Evolutionary conservation across 352 stramenopile species (phyloP).

Genomic region (Pythium rishiriense): DNA sequence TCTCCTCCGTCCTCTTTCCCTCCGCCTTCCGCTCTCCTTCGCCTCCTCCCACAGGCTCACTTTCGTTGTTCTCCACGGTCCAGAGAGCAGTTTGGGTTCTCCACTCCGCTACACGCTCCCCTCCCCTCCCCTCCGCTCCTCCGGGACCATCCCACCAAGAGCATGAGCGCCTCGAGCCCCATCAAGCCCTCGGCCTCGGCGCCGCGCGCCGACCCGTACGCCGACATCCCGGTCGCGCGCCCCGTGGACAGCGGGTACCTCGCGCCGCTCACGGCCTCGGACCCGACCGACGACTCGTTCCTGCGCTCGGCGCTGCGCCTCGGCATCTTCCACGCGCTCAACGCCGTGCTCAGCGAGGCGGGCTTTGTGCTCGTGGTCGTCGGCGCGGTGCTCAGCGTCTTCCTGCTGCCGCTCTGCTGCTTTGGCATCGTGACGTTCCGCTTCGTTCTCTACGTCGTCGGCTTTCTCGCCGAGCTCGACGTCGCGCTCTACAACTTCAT

Average conservation of each 20-base stretch:
- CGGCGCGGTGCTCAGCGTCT: conserved; percentile 37
- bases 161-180: conserved; percentile 31
- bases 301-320: conserved; percentile 47
- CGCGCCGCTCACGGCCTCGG: not conserved
- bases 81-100: conserved; percentile 1
- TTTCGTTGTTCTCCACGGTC: conserved; percentile 1
- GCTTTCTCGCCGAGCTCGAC: conserved; percentile 57
- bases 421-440: conserved; percentile 57
- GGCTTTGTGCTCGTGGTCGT: conserved; percentile 47
- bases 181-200: conserved; percentile 16
- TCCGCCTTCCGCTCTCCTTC: not conserved
- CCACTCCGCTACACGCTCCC: not conserved
- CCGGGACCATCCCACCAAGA: not conserved
- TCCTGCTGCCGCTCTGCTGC: conserved; percentile 57
- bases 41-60: not conserved
- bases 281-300: conserved; percentile 20
- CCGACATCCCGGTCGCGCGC: conserved; percentile 28
- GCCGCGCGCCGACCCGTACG: conserved; percentile 10
- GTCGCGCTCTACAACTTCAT: conserved; percentile 68
- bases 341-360: conserved; percentile 43
- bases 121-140: not conserved
- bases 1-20: too few relatives aligned
- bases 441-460: conserved; percentile 49
- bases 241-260: conserved; percentile 21
- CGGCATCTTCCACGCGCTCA: conserved; percentile 61